A percentile compares a stretch with the other conserved stretches of the same genome.
Evolutionary conservation across 257 asterid genomes (phyloP).

Genomic region (Schizonepeta tenuifolia): DNA sequence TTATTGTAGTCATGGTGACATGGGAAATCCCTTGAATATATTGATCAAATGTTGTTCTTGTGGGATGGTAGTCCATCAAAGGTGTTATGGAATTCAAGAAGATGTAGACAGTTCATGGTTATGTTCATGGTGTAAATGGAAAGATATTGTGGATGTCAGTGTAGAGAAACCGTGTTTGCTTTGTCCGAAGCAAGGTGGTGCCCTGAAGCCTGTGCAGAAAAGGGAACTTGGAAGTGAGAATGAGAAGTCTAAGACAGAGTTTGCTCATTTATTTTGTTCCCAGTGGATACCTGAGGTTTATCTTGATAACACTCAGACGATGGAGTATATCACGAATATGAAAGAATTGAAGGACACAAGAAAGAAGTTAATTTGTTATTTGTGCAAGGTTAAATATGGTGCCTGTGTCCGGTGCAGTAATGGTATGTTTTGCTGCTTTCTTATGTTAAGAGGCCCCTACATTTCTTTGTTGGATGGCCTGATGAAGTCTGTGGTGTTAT

Average conservation of each 20-base stretch:
- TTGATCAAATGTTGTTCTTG: slow-evolving; percentile 77
- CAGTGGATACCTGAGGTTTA: slow-evolving; percentile 96
- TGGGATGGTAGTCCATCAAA: slow-evolving; percentile 81
- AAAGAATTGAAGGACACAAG: slow-evolving; percentile 72
- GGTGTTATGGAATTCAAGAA: slow-evolving; percentile 95
- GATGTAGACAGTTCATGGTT: slow-evolving; percentile 73
- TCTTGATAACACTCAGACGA: slow-evolving; percentile 73
- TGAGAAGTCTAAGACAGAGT: slow-evolving; percentile 47
- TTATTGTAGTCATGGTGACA: slow-evolving; percentile 78
- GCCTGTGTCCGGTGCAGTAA: slow-evolving; percentile 97
- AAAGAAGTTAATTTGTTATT: slow-evolving; percentile 72
- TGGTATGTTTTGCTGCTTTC: slow-evolving; percentile 78
- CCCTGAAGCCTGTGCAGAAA: slow-evolving; percentile 72
- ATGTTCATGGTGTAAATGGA: slow-evolving; percentile 90
- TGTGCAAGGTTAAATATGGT: slow-evolving; percentile 96
- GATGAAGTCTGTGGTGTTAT: slow-evolving; percentile 33
- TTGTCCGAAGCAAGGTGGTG: slow-evolving; percentile 90
- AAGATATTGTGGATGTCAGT: slow-evolving; percentile 41
- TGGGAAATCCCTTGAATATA: slow-evolving; percentile 65
- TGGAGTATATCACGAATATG: slow-evolving; percentile 86
- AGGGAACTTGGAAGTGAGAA: slow-evolving; percentile 43
- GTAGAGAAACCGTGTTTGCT: slow-evolving; percentile 71
- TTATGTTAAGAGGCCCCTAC: slow-evolving; percentile 46
- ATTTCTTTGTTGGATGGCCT: slow-evolving; percentile 46
- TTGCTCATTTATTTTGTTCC: slow-evolving; percentile 92